Percentiles rank a stretch among this genome's conserved stretches.
Conservation (phyloP, 345 rosid species). For the Crucihimalaya himalaica region DNA sequence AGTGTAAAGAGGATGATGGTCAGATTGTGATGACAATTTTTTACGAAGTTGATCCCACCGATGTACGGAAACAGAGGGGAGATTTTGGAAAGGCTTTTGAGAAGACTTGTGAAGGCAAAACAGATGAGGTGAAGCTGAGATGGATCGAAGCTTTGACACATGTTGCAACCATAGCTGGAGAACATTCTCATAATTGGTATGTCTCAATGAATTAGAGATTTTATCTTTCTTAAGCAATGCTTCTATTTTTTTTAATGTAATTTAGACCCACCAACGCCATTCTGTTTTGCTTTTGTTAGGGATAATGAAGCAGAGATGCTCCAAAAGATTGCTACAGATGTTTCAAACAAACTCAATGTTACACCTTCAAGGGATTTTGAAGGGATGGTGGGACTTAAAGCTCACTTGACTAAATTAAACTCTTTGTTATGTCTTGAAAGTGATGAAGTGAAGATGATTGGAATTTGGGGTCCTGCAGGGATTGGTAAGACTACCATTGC, state of each 20-base stretch:
- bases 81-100: no score
- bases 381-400: neutral
- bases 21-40: neutral
- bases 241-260: neutral
- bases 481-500: conserved; percentile 25
- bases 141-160: no score
- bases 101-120: neutral
- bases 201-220: neutral
- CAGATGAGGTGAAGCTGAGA: no score
- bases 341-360: neutral
- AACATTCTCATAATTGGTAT: neutral
- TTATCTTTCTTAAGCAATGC: neutral
- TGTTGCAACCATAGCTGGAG: neutral
- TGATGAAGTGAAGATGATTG: conserved; percentile 14
- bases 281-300: neutral
- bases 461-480: neutral
- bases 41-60: no score
- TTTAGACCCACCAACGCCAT: neutral
- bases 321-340: conserved; percentile 12
- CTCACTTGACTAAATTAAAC: neutral
- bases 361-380: neutral
- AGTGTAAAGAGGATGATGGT: no score
- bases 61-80: no score
- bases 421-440: neutral
- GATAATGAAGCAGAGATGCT: conserved; percentile 17